These are phyloP conservation scores for Isoetes taiwanensis DNA, from an alignment of 75 land plant species.

Conservation along the genomic window DNA sequence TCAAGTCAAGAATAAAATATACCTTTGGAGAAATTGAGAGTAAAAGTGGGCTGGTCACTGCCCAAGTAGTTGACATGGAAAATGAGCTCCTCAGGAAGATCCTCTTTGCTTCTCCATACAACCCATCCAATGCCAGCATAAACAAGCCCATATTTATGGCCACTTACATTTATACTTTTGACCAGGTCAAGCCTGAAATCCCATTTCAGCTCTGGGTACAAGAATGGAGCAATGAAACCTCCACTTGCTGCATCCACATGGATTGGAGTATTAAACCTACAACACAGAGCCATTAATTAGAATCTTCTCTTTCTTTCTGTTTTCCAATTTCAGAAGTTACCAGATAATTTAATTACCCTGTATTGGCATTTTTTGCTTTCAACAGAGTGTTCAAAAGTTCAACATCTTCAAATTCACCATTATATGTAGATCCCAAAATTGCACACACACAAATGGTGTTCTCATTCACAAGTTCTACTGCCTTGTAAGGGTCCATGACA, in stretches of 20 bases:
- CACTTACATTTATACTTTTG: slow-evolving; percentile 47
- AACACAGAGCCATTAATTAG: neutral
- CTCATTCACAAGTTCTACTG: slow-evolving; percentile 3
- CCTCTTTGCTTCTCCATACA: slow-evolving; percentile 35
- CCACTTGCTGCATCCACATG: slow-evolving; percentile 63
- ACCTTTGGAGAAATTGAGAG: slow-evolving; percentile 43
- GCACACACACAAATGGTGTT: neutral
- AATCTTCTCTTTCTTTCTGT: neutral
- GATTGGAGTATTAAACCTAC: slow-evolving; percentile 20
- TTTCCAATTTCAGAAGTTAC: neutral
- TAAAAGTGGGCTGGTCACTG: slow-evolving; percentile 44
- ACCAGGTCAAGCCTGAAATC: neutral
- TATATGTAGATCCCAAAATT: neutral
- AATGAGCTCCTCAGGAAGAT: slow-evolving; percentile 47
- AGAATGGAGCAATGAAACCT: slow-evolving; percentile 50
- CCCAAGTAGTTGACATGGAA: slow-evolving; percentile 53
- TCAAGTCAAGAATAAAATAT: too few species aligned
- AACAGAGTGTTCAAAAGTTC: neutral
- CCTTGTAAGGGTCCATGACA: slow-evolving; percentile 2
- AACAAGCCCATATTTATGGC: slow-evolving; percentile 49
- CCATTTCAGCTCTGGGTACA: slow-evolving; percentile 36
- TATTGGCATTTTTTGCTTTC: neutral
- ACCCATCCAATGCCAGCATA: slow-evolving; percentile 52
- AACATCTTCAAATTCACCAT: slow-evolving; percentile 4
- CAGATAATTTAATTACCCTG: slow-evolving; percentile 6